Evolutionary conservation across 1,284 basidiomycete species (phyloP).

Genomic region (Fomitopsis pinicola): DNA sequence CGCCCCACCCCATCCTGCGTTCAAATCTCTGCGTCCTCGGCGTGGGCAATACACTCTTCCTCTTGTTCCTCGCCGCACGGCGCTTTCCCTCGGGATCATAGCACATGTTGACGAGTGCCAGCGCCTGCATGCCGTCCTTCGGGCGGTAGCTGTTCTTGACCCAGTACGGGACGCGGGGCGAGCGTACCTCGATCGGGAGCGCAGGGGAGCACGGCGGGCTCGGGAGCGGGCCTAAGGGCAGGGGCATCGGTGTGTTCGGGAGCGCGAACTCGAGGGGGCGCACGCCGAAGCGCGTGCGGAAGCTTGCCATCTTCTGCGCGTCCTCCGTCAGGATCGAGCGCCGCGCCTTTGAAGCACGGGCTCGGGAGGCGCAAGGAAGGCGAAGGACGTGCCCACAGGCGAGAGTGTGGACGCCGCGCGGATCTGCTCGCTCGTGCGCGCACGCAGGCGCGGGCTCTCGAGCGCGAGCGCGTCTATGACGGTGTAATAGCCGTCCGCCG

Average conservation of each 20-base stretch:
- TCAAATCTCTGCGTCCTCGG: constrained; percentile 23
- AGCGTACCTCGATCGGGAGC: constrained; percentile 9
- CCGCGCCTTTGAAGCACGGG: constrained; percentile 11
- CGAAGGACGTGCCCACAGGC: not conserved
- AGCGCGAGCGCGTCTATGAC: constrained; percentile 6
- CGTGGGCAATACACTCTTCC: constrained; percentile 11
- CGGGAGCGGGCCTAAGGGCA: constrained; percentile 11
- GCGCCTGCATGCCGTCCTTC: constrained; percentile 1
- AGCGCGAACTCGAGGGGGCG: constrained; percentile 12
- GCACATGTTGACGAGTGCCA: constrained; percentile 3
- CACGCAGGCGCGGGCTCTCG: not conserved
- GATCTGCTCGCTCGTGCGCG: not conserved
- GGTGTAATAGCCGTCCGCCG: constrained; percentile 17
- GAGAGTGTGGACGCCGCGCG: not conserved
- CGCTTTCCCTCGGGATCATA: not conserved
- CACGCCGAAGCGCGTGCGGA: constrained; percentile 18
- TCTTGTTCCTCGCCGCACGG: not conserved
- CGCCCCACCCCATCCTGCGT: constrained; percentile 28
- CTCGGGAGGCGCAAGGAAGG: not conserved
- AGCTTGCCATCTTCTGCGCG: constrained; percentile 14
- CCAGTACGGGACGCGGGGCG: constrained; percentile 26
- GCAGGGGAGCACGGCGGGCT: constrained; percentile 12
- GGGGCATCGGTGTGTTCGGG: constrained; percentile 6
- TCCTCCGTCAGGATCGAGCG: constrained; percentile 3
- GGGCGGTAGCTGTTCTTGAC: constrained; percentile 19